Percentiles rank a stretch among this genome's conserved stretches.
phyloP scores from a whole-genome alignment of 1,284 basidiomycete species.

The Cryptococcus floricola region DNA sequence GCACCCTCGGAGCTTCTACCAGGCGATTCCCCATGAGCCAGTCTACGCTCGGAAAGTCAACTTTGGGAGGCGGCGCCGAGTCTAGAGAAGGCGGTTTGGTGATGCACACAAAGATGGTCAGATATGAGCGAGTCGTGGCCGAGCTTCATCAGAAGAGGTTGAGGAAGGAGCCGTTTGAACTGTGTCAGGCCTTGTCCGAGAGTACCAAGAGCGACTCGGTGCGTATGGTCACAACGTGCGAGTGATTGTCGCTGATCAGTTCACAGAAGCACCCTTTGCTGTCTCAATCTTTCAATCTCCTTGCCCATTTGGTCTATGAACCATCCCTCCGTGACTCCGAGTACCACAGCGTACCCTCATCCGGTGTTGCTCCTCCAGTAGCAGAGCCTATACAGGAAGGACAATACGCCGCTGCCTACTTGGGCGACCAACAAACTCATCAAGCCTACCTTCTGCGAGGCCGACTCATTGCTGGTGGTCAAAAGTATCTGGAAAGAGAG shows the following conservation, averaged over 20 bases:
- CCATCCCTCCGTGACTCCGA: constrained; percentile 45
- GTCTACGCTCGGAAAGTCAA: constrained; percentile 27
- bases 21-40: constrained; percentile 39
- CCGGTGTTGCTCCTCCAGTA: constrained; percentile 3
- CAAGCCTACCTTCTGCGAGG: constrained; percentile 26
- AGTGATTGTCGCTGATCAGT: background rate
- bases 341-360: constrained; percentile 8
- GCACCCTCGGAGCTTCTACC: constrained; percentile 33
- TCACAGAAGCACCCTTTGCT: constrained; percentile 47
- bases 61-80: constrained; percentile 16
- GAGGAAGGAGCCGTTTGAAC: constrained; percentile 33
- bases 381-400: constrained; percentile 42
- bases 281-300: constrained; percentile 42
- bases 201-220: constrained; percentile 37
- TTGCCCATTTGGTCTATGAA: constrained; percentile 52
- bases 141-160: constrained; percentile 39
- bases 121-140: constrained; percentile 82
- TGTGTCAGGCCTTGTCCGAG: constrained; percentile 35
- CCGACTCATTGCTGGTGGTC: constrained; percentile 39
- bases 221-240: constrained; percentile 3
- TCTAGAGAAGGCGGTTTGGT: constrained; percentile 51
- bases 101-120: constrained; percentile 86
- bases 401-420: constrained; percentile 53
- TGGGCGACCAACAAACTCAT: constrained; percentile 26
- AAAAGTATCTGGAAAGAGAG: constrained; percentile 59